These are phyloP conservation scores for Monoraphidium neglectum DNA, from an alignment of 139 green algal species.

Conservation along the genomic window DNA sequence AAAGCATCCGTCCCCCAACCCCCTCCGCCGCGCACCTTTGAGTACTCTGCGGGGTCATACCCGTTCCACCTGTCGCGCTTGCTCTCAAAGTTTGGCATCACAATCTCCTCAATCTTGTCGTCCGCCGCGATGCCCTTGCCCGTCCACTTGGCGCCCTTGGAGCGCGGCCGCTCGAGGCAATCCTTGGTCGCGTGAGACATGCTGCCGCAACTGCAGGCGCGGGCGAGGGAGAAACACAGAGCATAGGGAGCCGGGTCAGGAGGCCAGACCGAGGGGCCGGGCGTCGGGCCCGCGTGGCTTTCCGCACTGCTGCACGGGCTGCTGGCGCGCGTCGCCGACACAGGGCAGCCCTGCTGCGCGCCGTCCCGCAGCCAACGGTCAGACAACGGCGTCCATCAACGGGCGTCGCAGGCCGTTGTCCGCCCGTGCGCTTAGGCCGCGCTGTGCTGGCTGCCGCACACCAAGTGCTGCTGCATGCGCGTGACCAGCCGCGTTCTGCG, in stretches of 20 bases:
- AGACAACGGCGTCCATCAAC: too few species aligned
- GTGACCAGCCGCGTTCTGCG: too few species aligned
- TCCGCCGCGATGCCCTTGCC: conserved; percentile 95
- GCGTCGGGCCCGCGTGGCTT: too few species aligned
- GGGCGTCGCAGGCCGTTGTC: too few species aligned
- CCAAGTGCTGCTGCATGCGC: too few species aligned
- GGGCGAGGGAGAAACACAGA: neutral
- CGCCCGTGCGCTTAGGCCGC: too few species aligned
- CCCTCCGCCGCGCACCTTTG: conserved; percentile 31
- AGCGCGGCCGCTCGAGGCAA: conserved; percentile 94
- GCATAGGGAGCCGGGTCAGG: too few species aligned
- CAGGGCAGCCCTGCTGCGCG: too few species aligned
- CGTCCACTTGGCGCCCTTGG: conserved; percentile 84
- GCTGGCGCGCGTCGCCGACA: too few species aligned
- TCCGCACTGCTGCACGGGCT: too few species aligned
- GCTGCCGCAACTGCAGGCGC: conserved; percentile 83
- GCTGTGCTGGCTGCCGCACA: too few species aligned
- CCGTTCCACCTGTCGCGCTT: conserved; percentile 96
- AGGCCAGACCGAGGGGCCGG: neutral
- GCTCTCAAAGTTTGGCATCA: conserved; percentile 82
- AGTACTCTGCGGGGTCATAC: conserved; percentile 85
- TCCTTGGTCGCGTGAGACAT: conserved; percentile 97
- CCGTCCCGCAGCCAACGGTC: too few species aligned
- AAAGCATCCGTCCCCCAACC: neutral
- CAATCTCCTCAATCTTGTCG: conserved; percentile 91